Conservation (phyloP, 495 filamentous ascomycete genomes). For the Penicillium malachiteum region DNA sequence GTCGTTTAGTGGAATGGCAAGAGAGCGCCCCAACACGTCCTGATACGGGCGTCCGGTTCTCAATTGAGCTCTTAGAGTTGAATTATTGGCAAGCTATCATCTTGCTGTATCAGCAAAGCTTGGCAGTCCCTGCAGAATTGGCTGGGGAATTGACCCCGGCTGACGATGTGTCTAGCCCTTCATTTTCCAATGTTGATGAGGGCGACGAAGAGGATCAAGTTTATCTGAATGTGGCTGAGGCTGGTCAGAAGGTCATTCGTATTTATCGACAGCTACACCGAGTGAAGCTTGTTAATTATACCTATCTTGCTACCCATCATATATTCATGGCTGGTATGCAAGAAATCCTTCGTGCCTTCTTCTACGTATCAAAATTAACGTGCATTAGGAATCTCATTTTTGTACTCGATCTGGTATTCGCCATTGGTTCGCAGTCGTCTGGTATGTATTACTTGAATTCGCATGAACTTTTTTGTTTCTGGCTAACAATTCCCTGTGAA, state of each 20-base stretch:
- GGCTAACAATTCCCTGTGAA: conserved; percentile 6
- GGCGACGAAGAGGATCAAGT: conserved; percentile 84
- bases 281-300: conserved; percentile 88
- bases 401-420: conserved; percentile 98
- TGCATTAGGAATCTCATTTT: conserved; percentile 77
- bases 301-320: conserved; percentile 94
- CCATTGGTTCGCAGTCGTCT: conserved; percentile 78
- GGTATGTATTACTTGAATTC: conserved; percentile 49
- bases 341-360: not conserved
- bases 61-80: conserved; percentile 80
- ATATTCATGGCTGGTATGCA: conserved; percentile 86
- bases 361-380: conserved; percentile 15
- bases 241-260: conserved; percentile 86
- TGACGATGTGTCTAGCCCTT: conserved; percentile 64
- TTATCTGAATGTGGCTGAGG: conserved; percentile 91
- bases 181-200: conserved; percentile 55
- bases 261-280: conserved; percentile 89
- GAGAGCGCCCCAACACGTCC: conserved; percentile 70
- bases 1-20: conserved; percentile 83
- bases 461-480: not conserved
- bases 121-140: conserved; percentile 81
- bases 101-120: conserved; percentile 89
- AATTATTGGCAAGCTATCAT: conserved; percentile 99
- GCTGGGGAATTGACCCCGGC: conserved; percentile 74
- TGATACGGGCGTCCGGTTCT: conserved; percentile 84